Evolutionary conservation across 2,329 filamentous ascomycete genomes (phyloP), one percentile per base, ranked within the genome.

Genomic region (Paecilomyces dactylethromorphus): DNA sequence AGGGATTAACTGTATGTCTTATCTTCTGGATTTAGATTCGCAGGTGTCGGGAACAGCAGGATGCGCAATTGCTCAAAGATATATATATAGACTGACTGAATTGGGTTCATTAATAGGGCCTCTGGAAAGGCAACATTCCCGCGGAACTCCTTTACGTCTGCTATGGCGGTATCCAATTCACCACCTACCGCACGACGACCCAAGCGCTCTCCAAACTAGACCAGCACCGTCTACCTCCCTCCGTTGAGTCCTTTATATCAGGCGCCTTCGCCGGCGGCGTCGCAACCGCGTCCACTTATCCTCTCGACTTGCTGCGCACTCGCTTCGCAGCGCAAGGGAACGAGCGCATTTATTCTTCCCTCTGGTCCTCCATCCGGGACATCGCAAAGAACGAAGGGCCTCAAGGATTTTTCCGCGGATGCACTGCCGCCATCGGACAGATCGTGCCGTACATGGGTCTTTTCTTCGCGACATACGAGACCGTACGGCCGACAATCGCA

Each of bases 41-140:
- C 39, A 18, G 15, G 18, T 18, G 6, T 18, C 18, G 35, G 35
- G 10, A 45, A 45, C 35, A 18, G 5, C 6, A 11, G 8, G 35
- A 18, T 45, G 15, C 15, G 35, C 15, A 45, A 45, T 45, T n/a
- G 39, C 39, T 21, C 15, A 45, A 18, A 8, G 15, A 21, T 10
- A 10, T n/a, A 15, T 18, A 18, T 6, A 7, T 45, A n/a, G n/a
- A 3, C 39, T 45, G 10, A 45, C n/a, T 1, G 15, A 10, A 45
- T 45, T 45, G 39, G 10, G n/a, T 45, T 39, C 11, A 11, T 22
- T 13, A 33, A 29, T 21, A 80, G 56, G 89, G 86, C 31, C 83
- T 99, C 64, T 99, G 94, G 94, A 97, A 97, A 81, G 94, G 94
- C 72, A 99, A 99, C 72, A 86, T 99, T 60, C 92, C 94, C 45